Evolutionary conservation across 768 basidiomycete species (phyloP).

Genomic region (Suillus alpinus): DNA sequence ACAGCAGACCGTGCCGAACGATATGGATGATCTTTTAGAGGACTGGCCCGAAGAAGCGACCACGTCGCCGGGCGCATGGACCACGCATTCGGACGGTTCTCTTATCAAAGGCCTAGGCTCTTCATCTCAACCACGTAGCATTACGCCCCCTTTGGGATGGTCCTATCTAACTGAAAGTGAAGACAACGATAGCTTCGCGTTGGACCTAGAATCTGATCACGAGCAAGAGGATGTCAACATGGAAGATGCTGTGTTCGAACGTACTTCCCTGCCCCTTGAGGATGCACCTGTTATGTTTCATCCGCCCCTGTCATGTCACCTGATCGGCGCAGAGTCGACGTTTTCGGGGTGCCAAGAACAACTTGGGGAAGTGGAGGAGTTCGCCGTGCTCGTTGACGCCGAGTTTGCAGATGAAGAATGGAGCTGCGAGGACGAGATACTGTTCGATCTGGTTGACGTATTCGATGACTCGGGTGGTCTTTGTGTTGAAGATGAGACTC

Average conservation of each 20-base stretch:
- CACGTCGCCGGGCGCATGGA: slow-evolving; percentile 4
- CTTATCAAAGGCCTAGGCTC: slow-evolving; percentile 20
- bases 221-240: slow-evolving; percentile 13
- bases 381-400: slow-evolving; percentile 1
- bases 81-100: slow-evolving; percentile 17
- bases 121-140: slow-evolving; percentile 14
- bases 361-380: slow-evolving; percentile 13
- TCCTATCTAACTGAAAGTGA: slow-evolving; percentile 15
- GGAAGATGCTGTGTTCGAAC: slow-evolving; percentile 17
- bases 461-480: background rate
- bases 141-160: slow-evolving; percentile 14
- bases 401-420: slow-evolving; percentile 13
- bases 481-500: background rate
- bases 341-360: slow-evolving; percentile 1
- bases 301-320: slow-evolving; percentile 10
- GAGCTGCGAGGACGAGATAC: slow-evolving; percentile 7
- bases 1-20: slow-evolving; percentile 9
- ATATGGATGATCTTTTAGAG: slow-evolving; percentile 15
- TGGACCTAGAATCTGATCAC: slow-evolving; percentile 13
- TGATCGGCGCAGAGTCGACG: slow-evolving; percentile 16
- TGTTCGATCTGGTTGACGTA: slow-evolving; percentile 14
- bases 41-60: slow-evolving; percentile 12
- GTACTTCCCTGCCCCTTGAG: background rate
- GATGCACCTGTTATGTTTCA: background rate
- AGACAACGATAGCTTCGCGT: slow-evolving; percentile 3